Base-by-base conservation (phyloP, 2,329 filamentous ascomycete species). In the Aureobasidium subglaciale region DNA sequence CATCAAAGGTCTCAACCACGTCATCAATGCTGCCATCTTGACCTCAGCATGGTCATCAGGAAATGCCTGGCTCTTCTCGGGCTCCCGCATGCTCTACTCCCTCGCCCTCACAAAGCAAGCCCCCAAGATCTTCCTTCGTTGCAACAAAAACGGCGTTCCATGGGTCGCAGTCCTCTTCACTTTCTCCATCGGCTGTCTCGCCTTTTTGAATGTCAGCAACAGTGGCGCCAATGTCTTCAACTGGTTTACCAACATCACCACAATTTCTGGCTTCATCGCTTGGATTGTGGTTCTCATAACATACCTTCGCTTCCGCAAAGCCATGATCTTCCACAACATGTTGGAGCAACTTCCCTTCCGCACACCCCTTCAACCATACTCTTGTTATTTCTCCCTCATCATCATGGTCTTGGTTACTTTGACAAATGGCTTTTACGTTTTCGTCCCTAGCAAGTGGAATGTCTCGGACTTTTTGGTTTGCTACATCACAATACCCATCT, bases 11-110 rank as follows among this genome's bases (percentile, higher is more conserved):
- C 60, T 72, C 2, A 52, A 53, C 37, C 40, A 45, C 16, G 55
- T 84, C 63, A 81, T 84, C 64, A 84, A 84, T 62, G 80, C 80
- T 1, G 80, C 83, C 27, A 78, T 84, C 56, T 72, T 84, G 68
- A 83, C 80, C 1, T 78, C 75, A 16, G 78, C 81, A 37, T 73
- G 82, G 54, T 80, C 77, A 4, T 80, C 81, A 0, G 80, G 78
- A 5, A 84, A 84, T 61, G 78, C 82, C 56, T 79, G 78, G 15
- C 68, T 84, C 1, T 84, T 81, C 61, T 78, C 78, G 1, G 80
- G 78, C 0, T 76, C 79, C 0, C 70, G 81, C 18, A 67, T 82
- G 9, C 72, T 84, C n/a, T 83, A 82, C 65, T 74, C 78, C 0
- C 70, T 84, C 2, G 75, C 79, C 0, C 68, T 78, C 2, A 76